Evolutionary conservation across 31 red algal species (phyloP).

Genomic region (Endocladia muricata): DNA sequence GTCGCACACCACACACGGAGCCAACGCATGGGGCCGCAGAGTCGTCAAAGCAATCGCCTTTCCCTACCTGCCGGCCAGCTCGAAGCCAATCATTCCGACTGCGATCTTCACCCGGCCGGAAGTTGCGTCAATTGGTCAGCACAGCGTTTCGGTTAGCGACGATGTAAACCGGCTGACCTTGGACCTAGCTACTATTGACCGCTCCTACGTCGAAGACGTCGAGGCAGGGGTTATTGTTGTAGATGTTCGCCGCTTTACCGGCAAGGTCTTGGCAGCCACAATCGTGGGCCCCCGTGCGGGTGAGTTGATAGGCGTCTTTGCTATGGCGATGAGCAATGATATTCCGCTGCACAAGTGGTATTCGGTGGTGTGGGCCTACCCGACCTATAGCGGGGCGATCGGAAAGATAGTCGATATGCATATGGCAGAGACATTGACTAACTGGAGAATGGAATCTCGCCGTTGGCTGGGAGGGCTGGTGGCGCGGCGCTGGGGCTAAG

Average conservation of each 20-base stretch:
- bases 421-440: no score
- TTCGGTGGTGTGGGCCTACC: no score
- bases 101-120: constrained; percentile 43
- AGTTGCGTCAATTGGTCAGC: constrained; percentile 28
- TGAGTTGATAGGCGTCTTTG: constrained; percentile 53
- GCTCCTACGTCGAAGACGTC: constrained; percentile 32
- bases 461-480: no score
- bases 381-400: no score
- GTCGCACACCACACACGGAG: constrained; percentile 39
- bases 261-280: constrained; percentile 41
- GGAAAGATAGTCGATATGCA: no score
- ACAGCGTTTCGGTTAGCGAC: constrained; percentile 5
- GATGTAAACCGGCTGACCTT: constrained; percentile 1
- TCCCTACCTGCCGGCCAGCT: constrained; percentile 14
- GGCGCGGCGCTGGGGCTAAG: no score
- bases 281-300: constrained; percentile 30
- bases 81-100: constrained; percentile 28
- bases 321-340: constrained; percentile 52
- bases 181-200: constrained; percentile 24
- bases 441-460: no score
- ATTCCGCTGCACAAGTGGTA: no score
- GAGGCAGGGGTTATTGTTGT: constrained; percentile 15
- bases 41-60: constrained; percentile 51
- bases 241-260: constrained; percentile 20
- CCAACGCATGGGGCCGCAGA: constrained; percentile 18